Evolutionary conservation across 1,284 basidiomycete species (phyloP).

Genomic region (Trametes pubescens): DNA sequence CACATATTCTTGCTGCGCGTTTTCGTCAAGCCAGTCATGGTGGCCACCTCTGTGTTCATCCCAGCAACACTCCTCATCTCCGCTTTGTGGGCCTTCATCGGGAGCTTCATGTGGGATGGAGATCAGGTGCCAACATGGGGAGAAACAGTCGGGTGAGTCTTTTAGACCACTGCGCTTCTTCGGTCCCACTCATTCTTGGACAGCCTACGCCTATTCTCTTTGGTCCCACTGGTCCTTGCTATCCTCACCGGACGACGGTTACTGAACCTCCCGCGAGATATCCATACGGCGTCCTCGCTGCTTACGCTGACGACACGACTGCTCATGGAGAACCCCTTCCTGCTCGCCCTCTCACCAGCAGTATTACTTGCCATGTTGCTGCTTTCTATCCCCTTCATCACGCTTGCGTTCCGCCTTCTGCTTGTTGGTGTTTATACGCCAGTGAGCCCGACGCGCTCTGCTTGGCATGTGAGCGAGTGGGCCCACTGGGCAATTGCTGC

Average conservation of each 20-base stretch:
- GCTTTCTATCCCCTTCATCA: constrained; percentile 85
- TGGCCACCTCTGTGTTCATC: constrained; percentile 81
- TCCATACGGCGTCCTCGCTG: constrained; percentile 77
- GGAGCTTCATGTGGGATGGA: constrained; percentile 87
- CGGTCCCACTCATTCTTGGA: constrained; percentile 13
- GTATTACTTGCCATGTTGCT: constrained; percentile 80
- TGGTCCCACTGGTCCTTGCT: constrained; percentile 78
- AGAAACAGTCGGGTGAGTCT: constrained; percentile 79
- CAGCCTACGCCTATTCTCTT: constrained; percentile 79
- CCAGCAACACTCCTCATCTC: constrained; percentile 84
- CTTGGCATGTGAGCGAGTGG: constrained; percentile 83
- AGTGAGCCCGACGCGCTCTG: constrained; percentile 49
- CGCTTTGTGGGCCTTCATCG: constrained; percentile 88
- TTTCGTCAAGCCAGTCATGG: constrained; percentile 84
- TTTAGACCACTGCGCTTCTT: background rate
- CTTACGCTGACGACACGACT: constrained; percentile 85
- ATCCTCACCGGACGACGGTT: constrained; percentile 78
- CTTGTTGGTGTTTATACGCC: constrained; percentile 70
- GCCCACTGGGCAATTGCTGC: constrained; percentile 84
- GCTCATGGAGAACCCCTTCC: constrained; percentile 80
- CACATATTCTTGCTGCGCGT: constrained; percentile 82
- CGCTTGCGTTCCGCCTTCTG: constrained; percentile 83
- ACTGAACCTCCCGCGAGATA: constrained; percentile 67
- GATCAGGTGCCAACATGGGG: constrained; percentile 77
- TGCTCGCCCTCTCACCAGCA: constrained; percentile 82